Evolutionary conservation across 163 green algal species (phyloP), one percentile per base, ranked within the genome.

Genomic region (Scenedesmus sp.): DNA sequence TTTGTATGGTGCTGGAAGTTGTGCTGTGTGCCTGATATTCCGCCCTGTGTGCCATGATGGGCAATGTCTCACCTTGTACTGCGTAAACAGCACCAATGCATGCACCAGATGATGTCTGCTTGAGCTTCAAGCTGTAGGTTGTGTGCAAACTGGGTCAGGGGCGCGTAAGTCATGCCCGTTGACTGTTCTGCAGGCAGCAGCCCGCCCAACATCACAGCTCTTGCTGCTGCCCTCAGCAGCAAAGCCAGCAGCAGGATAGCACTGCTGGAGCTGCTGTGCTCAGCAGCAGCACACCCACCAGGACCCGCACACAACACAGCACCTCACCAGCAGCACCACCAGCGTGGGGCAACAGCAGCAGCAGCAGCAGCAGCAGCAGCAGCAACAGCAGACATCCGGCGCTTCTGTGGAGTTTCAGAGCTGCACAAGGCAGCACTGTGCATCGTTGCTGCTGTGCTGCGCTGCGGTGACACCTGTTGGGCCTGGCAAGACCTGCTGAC

Each of bases 201-300:
- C 65, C 3, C 65, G 3, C 65, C 65, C 22, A 56, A 35, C 26
- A 43, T 88, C 26, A 56, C 83, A 24, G 26, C 83, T 1, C 42
- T 89, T 4, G 83, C 83, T 44, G 61, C 83, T 0, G 51, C 22
- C 20, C 37, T 89, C 15, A 33, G 42, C n/a, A 65, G 42, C 42
- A 81, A 81, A 49, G 83, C 40, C 42, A 42, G 30, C 83, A 68
- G 83, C 83, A 89, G 37, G 5, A 26, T 82, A 2, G 42, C 56
- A 3, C 83, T 89, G 7, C 61, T 89, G 6, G 59, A 89, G 61
- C 83, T 89, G 59, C 59, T 89, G 2, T 89, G 83, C 35, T 37
- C 33, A 42, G 26, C 65, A 56, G 49, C 44, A 70, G 81, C 81
- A 70, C 65, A 37, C 15, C 33, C 20, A 61, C 18, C 82, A 3